Percentiles rank a stretch among this genome's conserved stretches.
phyloP scores from a whole-genome alignment of 1,284 basidiomycete species.

The Trametes hirsuta region DNA sequence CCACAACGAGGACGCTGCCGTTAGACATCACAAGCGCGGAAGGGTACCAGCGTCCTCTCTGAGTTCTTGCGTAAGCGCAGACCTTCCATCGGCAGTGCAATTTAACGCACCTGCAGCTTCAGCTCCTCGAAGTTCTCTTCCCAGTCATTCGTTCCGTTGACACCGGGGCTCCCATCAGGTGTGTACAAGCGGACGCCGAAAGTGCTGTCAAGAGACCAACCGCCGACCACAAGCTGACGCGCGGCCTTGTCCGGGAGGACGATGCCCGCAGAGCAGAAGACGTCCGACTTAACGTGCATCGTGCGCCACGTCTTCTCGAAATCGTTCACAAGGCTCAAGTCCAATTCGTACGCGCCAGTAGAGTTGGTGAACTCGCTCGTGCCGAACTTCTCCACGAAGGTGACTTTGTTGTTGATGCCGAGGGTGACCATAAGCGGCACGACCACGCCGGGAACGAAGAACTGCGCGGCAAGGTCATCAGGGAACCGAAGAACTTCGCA shows the following conservation, averaged over 20 bases:
- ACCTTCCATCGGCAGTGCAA: not conserved
- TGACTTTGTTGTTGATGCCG: slow-evolving; percentile 77
- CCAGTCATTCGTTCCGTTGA: slow-evolving; percentile 70
- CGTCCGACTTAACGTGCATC: slow-evolving; percentile 75
- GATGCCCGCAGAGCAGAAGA: slow-evolving; percentile 76
- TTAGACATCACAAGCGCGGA: slow-evolving; percentile 66
- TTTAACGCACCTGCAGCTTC: slow-evolving; percentile 48
- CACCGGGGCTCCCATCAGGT: slow-evolving; percentile 58
- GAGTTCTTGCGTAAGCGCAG: not conserved
- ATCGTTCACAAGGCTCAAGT: slow-evolving; percentile 57
- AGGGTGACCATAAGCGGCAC: slow-evolving; percentile 74
- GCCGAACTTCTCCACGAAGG: slow-evolving; percentile 70
- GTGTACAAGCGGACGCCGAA: slow-evolving; percentile 69
- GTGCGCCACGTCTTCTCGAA: slow-evolving; percentile 65
- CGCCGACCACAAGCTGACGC: slow-evolving; percentile 72
- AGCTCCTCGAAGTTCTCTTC: slow-evolving; percentile 59
- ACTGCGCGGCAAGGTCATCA: slow-evolving; percentile 39
- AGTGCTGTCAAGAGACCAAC: slow-evolving; percentile 65
- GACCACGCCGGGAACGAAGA: slow-evolving; percentile 63
- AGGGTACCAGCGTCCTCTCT: slow-evolving; percentile 77
- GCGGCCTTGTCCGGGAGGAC: slow-evolving; percentile 73
- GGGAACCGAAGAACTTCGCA: not conserved
- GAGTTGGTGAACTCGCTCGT: slow-evolving; percentile 60
- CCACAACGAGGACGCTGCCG: slow-evolving; percentile 71
- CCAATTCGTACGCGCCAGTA: slow-evolving; percentile 78